phyloP scores from a whole-genome alignment of 179 eudicot genomes.

The Amaranthus tricolor region DNA sequence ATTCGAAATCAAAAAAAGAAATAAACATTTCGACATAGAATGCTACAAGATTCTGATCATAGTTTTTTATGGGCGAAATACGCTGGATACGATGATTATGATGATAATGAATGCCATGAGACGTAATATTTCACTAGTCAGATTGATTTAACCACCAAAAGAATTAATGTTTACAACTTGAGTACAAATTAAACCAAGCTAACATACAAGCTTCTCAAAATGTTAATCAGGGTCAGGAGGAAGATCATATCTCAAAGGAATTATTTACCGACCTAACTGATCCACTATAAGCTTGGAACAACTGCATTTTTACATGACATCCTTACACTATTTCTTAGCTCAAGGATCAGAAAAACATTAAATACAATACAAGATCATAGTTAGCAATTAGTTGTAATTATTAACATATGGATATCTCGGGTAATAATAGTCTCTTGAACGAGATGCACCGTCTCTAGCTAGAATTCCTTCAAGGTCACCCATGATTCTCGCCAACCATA shows the following conservation, averaged over 20 bases:
- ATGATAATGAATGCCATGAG: no score
- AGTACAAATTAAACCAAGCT: neutral
- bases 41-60: no score
- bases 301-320: slow-evolving; percentile 24
- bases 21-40: no score
- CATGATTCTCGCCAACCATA: slow-evolving; percentile 92
- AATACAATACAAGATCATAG: neutral
- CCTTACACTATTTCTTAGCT: slow-evolving; percentile 20
- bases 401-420: slow-evolving; percentile 69
- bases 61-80: no score
- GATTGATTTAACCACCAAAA: neutral
- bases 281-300: slow-evolving; percentile 18
- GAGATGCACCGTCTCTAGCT: slow-evolving; percentile 82
- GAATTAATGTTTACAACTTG: slow-evolving; percentile 14
- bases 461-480: slow-evolving; percentile 93
- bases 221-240: slow-evolving; percentile 21
- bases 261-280: slow-evolving; percentile 27
- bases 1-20: no score
- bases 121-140: neutral
- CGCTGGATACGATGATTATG: no score
- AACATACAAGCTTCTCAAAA: slow-evolving; percentile 8
- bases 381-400: slow-evolving; percentile 27
- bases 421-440: slow-evolving; percentile 61
- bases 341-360: slow-evolving; percentile 17
- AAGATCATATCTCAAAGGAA: slow-evolving; percentile 11